phyloP scores from a whole-genome alignment of 352 stramenopile genomes.

The Phytopythium boreale region DNA sequence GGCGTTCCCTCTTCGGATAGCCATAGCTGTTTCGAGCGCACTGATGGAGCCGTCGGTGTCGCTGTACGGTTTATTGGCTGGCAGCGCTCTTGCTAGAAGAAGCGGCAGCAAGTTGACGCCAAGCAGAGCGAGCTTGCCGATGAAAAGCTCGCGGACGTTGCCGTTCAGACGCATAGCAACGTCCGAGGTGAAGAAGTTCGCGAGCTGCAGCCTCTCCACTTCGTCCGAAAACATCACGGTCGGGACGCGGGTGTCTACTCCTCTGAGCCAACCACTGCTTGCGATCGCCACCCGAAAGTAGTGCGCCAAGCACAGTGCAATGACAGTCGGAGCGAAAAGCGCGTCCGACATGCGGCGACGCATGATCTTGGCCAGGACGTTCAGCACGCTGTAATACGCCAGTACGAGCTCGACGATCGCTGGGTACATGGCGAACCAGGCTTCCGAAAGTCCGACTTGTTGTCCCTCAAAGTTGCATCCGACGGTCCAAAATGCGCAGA shows the following conservation, averaged over 20 bases:
- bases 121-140: conserved; percentile 11
- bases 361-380: conserved; percentile 8
- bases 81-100: background rate
- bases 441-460: conserved; percentile 12
- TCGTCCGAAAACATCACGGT: conserved; percentile 9
- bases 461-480: conserved; percentile 20
- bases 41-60: too few species aligned
- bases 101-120: conserved; percentile 11
- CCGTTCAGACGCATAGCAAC: conserved; percentile 12
- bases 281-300: conserved; percentile 9
- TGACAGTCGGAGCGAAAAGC: conserved; percentile 12
- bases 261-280: conserved; percentile 8
- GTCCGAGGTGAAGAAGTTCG: conserved; percentile 13
- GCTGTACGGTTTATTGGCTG: background rate
- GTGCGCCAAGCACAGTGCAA: conserved; percentile 14
- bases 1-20: too few species aligned
- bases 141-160: too few species aligned
- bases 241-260: conserved; percentile 11
- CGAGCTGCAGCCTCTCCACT: conserved; percentile 7
- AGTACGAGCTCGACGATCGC: conserved; percentile 21
- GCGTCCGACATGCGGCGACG: conserved; percentile 14
- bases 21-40: too few species aligned
- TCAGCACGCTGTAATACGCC: conserved; percentile 20
- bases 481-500: conserved; percentile 20
- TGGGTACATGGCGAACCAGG: conserved; percentile 34